Evolutionary conservation across 1,284 basidiomycete species (phyloP).

Genomic region (Cutaneotrichosporon sp.): DNA sequence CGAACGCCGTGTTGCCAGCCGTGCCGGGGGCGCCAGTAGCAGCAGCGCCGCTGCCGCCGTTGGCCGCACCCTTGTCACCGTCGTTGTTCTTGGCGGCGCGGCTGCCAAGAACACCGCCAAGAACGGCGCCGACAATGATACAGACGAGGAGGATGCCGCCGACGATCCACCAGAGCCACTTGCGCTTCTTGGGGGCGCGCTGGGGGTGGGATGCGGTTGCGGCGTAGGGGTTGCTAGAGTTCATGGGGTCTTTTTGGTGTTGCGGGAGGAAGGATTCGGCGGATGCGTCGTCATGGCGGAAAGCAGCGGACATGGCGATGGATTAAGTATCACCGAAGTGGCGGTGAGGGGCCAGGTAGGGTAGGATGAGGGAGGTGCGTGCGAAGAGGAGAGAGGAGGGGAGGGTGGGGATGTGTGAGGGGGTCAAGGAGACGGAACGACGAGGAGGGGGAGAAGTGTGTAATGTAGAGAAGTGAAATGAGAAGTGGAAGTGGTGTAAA

Average conservation of each 20-base stretch:
- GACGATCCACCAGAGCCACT: constrained; percentile 44
- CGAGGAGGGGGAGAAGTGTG: too few relatives aligned
- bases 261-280: constrained; percentile 18
- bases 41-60: not conserved
- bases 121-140: constrained; percentile 71
- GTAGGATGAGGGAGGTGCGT: not conserved
- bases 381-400: not conserved
- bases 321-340: constrained; percentile 11
- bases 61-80: constrained; percentile 51
- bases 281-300: constrained; percentile 4
- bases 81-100: constrained; percentile 56
- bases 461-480: too few relatives aligned
- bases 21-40: not conserved
- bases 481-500: too few relatives aligned
- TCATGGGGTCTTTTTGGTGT: constrained; percentile 46
- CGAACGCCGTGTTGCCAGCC: not conserved
- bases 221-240: constrained; percentile 44
- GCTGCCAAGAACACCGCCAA: constrained; percentile 74
- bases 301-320: constrained; percentile 3
- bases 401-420: not conserved
- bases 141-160: constrained; percentile 58
- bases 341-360: constrained; percentile 6
- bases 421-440: too few relatives aligned
- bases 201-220: constrained; percentile 24
- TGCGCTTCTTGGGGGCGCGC: constrained; percentile 37